phyloP scores from a whole-genome alignment of 2,329 filamentous ascomycete species.

The Atkinsonella hypoxylon region DNA sequence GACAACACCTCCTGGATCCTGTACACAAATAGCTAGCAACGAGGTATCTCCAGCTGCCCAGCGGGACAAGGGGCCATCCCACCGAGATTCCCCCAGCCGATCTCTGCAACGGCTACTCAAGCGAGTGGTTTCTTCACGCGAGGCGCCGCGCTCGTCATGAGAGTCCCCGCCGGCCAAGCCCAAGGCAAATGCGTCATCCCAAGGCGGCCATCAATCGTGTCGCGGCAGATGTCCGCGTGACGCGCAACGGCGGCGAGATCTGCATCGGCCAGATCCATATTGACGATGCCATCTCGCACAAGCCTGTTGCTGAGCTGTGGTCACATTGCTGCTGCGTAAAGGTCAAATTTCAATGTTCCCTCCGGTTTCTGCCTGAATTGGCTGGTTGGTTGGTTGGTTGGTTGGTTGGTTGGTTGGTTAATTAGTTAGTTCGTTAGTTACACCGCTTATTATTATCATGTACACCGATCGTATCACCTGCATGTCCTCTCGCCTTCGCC shows the following conservation, averaged over 20 bases:
- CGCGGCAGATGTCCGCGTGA: slow-evolving; percentile 15
- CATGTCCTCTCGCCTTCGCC: too few species aligned
- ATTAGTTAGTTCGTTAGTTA: too few species aligned
- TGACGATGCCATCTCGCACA: slow-evolving; percentile 22
- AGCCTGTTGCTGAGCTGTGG: slow-evolving; percentile 29
- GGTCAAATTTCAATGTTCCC: too few species aligned
- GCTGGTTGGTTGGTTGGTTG: too few species aligned
- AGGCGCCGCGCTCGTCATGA: slow-evolving; percentile 1
- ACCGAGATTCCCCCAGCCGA: neutral
- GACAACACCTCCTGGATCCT: too few species aligned
- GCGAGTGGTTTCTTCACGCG: neutral
- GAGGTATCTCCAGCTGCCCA: slow-evolving; percentile 1
- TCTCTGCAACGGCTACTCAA: slow-evolving; percentile 2
- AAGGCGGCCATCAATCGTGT: slow-evolving; percentile 4
- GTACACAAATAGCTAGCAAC: too few species aligned
- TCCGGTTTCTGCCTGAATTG: too few species aligned
- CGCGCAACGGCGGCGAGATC: slow-evolving; percentile 22
- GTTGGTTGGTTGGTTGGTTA: too few species aligned
- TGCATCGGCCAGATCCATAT: slow-evolving; percentile 29
- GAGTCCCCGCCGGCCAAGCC: neutral
- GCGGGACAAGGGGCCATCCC: neutral
- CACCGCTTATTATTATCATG: too few species aligned
- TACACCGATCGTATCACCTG: too few species aligned
- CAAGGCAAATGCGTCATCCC: slow-evolving; percentile 2
- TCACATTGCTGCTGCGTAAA: too few species aligned